Percentiles rank a stretch among this genome's conserved stretches.
phyloP scores from a whole-genome alignment of 345 rosid genomes.

The Ceriops tagal region DNA sequence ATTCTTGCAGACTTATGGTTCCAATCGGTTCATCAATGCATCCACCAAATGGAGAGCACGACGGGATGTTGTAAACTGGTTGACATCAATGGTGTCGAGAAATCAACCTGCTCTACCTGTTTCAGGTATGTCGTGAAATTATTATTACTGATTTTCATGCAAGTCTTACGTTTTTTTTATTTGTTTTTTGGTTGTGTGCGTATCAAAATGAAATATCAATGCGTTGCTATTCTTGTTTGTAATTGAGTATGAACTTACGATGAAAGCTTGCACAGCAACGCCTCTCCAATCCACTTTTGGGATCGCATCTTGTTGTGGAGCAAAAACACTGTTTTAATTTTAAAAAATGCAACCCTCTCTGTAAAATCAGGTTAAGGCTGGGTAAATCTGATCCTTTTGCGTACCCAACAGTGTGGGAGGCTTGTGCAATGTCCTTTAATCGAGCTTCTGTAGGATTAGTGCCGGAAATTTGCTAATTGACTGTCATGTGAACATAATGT shows the following conservation, averaged over 20 bases:
- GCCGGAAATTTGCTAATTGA: too few species aligned
- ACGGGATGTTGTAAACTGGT: slow-evolving; percentile 52
- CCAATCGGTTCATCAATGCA: slow-evolving; percentile 19
- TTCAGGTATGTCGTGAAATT: slow-evolving; percentile 19
- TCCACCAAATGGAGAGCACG: slow-evolving; percentile 44
- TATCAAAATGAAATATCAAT: background rate
- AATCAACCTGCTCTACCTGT: background rate
- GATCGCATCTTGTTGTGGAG: too few species aligned
- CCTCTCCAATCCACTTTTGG: too few species aligned
- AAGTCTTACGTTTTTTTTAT: background rate
- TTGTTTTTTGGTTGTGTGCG: background rate
- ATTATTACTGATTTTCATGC: background rate
- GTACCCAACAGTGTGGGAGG: too few species aligned
- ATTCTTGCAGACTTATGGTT: slow-evolving; percentile 29
- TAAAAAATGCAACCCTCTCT: too few species aligned
- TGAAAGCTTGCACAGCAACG: background rate
- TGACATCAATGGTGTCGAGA: slow-evolving; percentile 29
- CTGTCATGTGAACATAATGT: too few species aligned
- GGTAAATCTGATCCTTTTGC: too few species aligned
- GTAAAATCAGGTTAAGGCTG: too few species aligned
- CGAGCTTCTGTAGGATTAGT: too few species aligned
- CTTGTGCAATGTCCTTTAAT: too few species aligned
- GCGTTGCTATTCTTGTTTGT: slow-evolving; percentile 1
- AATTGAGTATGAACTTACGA: background rate
- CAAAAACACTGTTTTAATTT: too few species aligned